Conservation (phyloP, 2,329 filamentous ascomycete genomes). For the Fusarium compactum region DNA sequence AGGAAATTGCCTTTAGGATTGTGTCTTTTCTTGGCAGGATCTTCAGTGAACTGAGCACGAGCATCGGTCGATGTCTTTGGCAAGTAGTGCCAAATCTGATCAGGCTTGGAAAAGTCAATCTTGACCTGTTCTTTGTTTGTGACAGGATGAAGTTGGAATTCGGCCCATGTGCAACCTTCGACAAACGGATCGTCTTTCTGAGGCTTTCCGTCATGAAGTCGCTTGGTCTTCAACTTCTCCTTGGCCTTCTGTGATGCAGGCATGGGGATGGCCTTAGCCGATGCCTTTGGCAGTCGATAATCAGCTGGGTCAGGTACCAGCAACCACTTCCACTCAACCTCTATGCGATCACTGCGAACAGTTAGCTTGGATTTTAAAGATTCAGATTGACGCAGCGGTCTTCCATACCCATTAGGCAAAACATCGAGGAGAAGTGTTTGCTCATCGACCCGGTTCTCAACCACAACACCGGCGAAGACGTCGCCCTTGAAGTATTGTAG, state of each 20-base stretch:
- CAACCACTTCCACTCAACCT: conserved; percentile 88
- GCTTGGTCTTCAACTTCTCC: conserved; percentile 76
- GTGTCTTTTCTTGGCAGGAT: conserved; percentile 69
- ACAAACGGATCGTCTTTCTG: conserved; percentile 75
- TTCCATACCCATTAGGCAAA: conserved; percentile 82
- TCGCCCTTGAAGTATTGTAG: conserved; percentile 86
- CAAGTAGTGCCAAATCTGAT: conserved; percentile 90
- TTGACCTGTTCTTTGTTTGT: conserved; percentile 72
- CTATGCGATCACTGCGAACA: conserved; percentile 72
- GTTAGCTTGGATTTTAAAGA: conserved; percentile 54
- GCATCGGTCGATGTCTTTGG: conserved; percentile 89
- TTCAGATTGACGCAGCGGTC: background rate
- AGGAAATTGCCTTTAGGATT: conserved; percentile 79
- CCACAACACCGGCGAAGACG: conserved; percentile 89
- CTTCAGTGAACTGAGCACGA: conserved; percentile 89
- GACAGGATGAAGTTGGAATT: conserved; percentile 77
- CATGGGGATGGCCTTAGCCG: conserved; percentile 77
- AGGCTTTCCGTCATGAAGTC: conserved; percentile 70
- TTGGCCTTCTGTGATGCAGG: conserved; percentile 72
- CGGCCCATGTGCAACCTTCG: conserved; percentile 79
- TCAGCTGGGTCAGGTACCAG: conserved; percentile 78
- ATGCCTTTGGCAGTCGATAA: conserved; percentile 79
- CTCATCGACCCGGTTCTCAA: conserved; percentile 84
- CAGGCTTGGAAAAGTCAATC: conserved; percentile 77
- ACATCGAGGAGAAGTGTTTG: conserved; percentile 83